Evolutionary conservation across 164 flowering plant genomes (phyloP), one percentile per base, ranked within the genome.

Genomic region (Umbilicus rupestris): DNA sequence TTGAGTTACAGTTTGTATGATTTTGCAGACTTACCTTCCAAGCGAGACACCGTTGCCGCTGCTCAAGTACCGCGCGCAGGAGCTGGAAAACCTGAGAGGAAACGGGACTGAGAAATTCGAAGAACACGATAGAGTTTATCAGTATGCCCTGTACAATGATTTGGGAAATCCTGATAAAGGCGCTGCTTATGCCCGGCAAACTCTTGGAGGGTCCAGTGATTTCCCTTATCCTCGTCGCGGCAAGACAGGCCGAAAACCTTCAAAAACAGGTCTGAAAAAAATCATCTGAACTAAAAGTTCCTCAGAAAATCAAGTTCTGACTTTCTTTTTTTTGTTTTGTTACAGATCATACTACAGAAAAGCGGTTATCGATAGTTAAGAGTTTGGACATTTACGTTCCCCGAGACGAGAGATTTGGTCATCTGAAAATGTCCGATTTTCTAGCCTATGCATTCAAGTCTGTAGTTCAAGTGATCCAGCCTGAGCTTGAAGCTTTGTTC

Each of bases 221-320:
- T 77, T 75, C 62, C 98, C 97, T 26, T 93, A 93, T 60, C 98
- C 97, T 30, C 83, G 96, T 1, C 73, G 98, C 37, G 86, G 88
- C 60, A 79, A 92, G 79, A 90, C 98, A 0, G 88, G 97, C 7
- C 72, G 93, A 29, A 74, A 85, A 64, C 84, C 84, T 31, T 50
- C 83, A 19, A 62, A 74, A 16, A 62, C 72, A 74, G 96, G 96
- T 85, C 49, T 50, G 45, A 42, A 5, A 55, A 35, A 31, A 24
- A 37, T 26, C n/a, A n/a, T n/a, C n/a, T n/a, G n/a, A n/a, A n/a
- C n/a, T n/a, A n/a, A n/a, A n/a, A n/a, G n/a, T n/a, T n/a, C n/a
- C n/a, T n/a, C n/a, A n/a, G n/a, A n/a, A n/a, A n/a, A n/a, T n/a
- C n/a, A n/a, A n/a, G n/a, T n/a, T n/a, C n/a, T n/a, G n/a, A n/a